Conservation (phyloP, 2,329 filamentous ascomycete genomes). For the Claviceps sp. region DNA sequence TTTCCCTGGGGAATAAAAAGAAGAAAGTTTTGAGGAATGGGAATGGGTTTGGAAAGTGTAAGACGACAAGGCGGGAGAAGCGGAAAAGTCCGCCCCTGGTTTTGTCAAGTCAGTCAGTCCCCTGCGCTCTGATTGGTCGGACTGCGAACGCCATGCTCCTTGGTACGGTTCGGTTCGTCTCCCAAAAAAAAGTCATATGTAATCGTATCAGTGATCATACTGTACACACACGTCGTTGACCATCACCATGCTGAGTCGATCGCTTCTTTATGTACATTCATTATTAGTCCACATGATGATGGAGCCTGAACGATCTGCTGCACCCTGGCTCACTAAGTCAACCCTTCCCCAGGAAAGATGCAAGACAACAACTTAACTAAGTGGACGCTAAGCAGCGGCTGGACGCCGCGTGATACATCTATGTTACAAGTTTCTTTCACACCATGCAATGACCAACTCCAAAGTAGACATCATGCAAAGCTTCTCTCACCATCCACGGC, state of each 20-base stretch:
- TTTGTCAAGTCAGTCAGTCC: not conserved
- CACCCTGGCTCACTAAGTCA: not conserved
- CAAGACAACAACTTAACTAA: not conserved
- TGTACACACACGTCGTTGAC: too few relatives aligned
- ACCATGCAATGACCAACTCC: conserved; percentile 1
- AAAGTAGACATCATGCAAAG: conserved; percentile 7
- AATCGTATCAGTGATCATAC: too few relatives aligned
- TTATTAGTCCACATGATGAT: not conserved
- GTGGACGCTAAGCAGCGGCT: conserved; percentile 1
- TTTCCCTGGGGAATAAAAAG: conserved; percentile 1
- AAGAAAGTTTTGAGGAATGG: not conserved
- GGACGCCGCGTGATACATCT: conserved; percentile 6
- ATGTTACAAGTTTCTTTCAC: conserved; percentile 4
- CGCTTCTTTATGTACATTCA: too few relatives aligned
- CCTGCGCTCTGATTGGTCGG: conserved; percentile 6
- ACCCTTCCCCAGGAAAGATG: not conserved
- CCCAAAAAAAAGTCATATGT: not conserved
- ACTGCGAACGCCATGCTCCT: not conserved
- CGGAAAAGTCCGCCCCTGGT: conserved; percentile 8
- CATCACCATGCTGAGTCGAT: too few relatives aligned
- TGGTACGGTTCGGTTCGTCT: not conserved
- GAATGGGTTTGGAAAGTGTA: not conserved
- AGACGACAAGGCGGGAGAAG: conserved; percentile 1
- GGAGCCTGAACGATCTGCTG: not conserved
- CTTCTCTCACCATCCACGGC: not conserved